Evolutionary conservation across 805 yeast genomes (phyloP).

Genomic region (Monosporozyma aerobia): DNA sequence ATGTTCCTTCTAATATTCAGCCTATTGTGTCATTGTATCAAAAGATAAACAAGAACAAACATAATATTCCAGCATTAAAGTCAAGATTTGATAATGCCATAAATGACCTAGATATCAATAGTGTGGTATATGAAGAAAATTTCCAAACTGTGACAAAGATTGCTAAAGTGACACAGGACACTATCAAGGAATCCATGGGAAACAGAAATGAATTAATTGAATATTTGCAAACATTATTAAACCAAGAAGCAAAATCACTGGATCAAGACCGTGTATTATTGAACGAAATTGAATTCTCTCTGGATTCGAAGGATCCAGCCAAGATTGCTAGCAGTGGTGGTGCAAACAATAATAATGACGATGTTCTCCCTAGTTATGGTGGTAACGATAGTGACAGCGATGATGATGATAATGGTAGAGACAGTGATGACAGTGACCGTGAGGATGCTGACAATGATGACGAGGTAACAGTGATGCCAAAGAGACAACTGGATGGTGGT

Average conservation of each 20-base stretch:
- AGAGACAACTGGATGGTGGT: background rate
- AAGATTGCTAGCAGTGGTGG: slow-evolving; percentile 1
- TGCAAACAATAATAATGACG: slow-evolving; percentile 7
- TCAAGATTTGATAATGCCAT: slow-evolving; percentile 23
- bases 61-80: slow-evolving; percentile 20
- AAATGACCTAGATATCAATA: slow-evolving; percentile 20
- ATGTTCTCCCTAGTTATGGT: slow-evolving; percentile 24
- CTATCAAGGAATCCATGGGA: slow-evolving; percentile 23
- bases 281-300: slow-evolving; percentile 20
- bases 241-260: slow-evolving; percentile 19
- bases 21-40: slow-evolving; percentile 20
- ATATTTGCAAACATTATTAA: slow-evolving; percentile 19
- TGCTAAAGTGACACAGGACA: slow-evolving; percentile 23
- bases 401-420: background rate
- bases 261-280: slow-evolving; percentile 23
- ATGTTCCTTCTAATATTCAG: slow-evolving; percentile 26
- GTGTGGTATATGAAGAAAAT: slow-evolving; percentile 24
- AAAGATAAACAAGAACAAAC: slow-evolving; percentile 15
- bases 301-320: slow-evolving; percentile 20
- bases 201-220: slow-evolving; percentile 20
- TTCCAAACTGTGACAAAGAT: slow-evolving; percentile 26
- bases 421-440: background rate
- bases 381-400: slow-evolving; percentile 13
- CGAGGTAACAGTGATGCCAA: background rate
- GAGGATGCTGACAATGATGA: background rate